A percentile compares a stretch with the other conserved stretches of the same genome.
These are phyloP conservation scores for Colletotrichum tanaceti DNA, from an alignment of 2,329 filamentous ascomycete genomes.

Conservation along the genomic window DNA sequence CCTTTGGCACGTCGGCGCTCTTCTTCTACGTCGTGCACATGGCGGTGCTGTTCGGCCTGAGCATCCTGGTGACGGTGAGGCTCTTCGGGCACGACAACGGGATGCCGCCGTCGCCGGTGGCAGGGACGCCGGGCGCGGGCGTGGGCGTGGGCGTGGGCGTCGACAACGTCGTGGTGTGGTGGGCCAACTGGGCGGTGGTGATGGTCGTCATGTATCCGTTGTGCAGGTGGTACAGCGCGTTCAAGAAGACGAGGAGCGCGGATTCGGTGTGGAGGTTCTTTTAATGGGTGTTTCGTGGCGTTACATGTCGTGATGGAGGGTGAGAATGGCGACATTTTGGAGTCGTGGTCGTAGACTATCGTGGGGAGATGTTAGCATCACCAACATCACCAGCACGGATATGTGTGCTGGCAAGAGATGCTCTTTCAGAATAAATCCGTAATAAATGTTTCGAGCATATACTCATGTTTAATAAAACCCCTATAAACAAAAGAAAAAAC, in stretches of 20 bases:
- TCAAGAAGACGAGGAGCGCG: constrained; percentile 55
- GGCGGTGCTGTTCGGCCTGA: constrained; percentile 48
- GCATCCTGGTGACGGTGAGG: constrained; percentile 42
- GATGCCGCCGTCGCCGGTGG: constrained; percentile 44
- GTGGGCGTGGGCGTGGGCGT: constrained; percentile 55
- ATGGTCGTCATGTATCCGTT: constrained; percentile 56
- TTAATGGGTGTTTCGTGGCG: constrained; percentile 42
- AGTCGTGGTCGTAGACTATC: not conserved
- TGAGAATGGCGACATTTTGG: constrained; percentile 22
- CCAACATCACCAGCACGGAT: too few species aligned
- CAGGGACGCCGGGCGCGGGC: constrained; percentile 45
- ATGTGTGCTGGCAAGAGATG: not conserved
- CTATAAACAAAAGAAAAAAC: constrained; percentile 16
- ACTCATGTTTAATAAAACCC: too few species aligned
- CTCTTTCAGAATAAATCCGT: not conserved
- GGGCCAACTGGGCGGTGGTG: constrained; percentile 50
- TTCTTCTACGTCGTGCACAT: constrained; percentile 60
- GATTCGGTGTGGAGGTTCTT: constrained; percentile 62
- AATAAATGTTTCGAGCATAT: not conserved
- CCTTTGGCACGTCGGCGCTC: constrained; percentile 58
- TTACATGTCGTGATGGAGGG: constrained; percentile 22
- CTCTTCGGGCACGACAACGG: constrained; percentile 52
- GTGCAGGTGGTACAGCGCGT: constrained; percentile 55
- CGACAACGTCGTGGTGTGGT: constrained; percentile 53
- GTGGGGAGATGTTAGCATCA: not conserved